These are phyloP conservation scores for Pleurotus djamor DNA, from an alignment of 768 basidiomycete species.

Conservation along the genomic window DNA sequence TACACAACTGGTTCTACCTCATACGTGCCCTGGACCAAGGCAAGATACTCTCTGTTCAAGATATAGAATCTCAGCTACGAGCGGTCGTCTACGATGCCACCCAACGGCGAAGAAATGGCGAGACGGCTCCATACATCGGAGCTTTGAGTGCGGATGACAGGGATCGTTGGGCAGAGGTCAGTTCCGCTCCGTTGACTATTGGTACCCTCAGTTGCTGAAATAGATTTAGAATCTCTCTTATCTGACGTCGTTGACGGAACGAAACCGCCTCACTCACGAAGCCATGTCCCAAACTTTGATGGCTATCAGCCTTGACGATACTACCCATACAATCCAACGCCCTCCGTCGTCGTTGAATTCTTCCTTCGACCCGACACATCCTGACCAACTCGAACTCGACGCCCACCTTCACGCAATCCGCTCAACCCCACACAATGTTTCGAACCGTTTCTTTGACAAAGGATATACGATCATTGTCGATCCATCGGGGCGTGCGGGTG, in stretches of 20 bases:
- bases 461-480: conserved; percentile 81
- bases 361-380: conserved; percentile 25
- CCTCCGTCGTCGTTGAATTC: conserved; percentile 21
- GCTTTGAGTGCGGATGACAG: conserved; percentile 78
- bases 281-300: conserved; percentile 76
- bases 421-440: conserved; percentile 53
- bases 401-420: conserved; percentile 77
- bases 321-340: conserved; percentile 40
- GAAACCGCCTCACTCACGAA: conserved; percentile 59
- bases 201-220: not conserved
- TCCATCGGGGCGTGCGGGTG: conserved; percentile 79
- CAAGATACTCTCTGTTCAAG: conserved; percentile 31
- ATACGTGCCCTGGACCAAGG: conserved; percentile 59
- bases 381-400: conserved; percentile 37
- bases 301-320: conserved; percentile 78
- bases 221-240: conserved; percentile 64
- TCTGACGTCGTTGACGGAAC: conserved; percentile 63
- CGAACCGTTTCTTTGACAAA: conserved; percentile 93
- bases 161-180: conserved; percentile 78
- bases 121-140: conserved; percentile 61
- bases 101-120: conserved; percentile 44
- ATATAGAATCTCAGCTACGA: conserved; percentile 43
- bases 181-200: not conserved
- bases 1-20: conserved; percentile 78
- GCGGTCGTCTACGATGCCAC: conserved; percentile 58